Evolutionary conservation across 129 eudicot species (phyloP).

Genomic region (Rutidosis leptorrhynchoides): DNA sequence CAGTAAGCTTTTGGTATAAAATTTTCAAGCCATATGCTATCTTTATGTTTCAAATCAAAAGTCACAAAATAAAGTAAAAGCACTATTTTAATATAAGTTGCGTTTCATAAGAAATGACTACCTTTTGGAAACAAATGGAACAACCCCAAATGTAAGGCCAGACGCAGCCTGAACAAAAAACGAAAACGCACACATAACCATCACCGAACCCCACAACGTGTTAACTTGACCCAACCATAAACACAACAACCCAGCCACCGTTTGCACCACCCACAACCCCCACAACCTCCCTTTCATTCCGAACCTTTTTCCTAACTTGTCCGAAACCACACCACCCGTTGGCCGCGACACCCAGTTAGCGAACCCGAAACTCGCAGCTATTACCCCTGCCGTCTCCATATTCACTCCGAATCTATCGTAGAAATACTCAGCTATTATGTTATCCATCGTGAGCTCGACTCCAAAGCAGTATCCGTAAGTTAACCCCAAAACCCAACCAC

Average conservation of each 20-base stretch:
- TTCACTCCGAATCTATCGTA: conserved; percentile 57
- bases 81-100: background rate
- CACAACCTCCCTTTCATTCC: conserved; percentile 85
- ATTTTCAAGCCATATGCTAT: too few relatives aligned
- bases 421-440: conserved; percentile 66
- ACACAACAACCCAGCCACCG: conserved; percentile 69
- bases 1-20: background rate
- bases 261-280: conserved; percentile 68
- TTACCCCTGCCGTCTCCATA: conserved; percentile 53
- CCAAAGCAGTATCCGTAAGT: conserved; percentile 61
- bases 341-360: conserved; percentile 66
- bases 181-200: conserved; percentile 57
- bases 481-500: conserved; percentile 70
- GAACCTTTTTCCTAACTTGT: conserved; percentile 52
- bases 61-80: too few relatives aligned
- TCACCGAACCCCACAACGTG: conserved; percentile 56
- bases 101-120: conserved; percentile 3
- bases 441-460: conserved; percentile 67
- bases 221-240: conserved; percentile 45
- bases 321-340: conserved; percentile 67
- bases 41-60: too few relatives aligned
- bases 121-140: conserved; percentile 77
- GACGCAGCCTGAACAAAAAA: conserved; percentile 75
- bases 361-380: conserved; percentile 73
- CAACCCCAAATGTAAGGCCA: conserved; percentile 73